A percentile compares a stretch with the other conserved stretches of the same genome.
These are phyloP conservation scores for Paramecium pentaurelia DNA, from an alignment of 73 alveolate genomes.

Conservation along the genomic window DNA sequence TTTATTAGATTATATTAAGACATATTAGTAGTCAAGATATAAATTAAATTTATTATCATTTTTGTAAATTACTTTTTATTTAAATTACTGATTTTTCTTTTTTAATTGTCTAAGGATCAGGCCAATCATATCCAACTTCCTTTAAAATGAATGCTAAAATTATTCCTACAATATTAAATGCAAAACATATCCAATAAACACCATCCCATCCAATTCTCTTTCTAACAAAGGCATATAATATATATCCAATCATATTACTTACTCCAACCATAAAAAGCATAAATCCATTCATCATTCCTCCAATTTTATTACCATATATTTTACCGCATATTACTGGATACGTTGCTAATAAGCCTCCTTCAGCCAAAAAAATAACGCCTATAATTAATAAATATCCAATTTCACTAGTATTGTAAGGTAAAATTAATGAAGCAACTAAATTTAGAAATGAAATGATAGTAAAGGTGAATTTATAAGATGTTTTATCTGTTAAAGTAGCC, in stretches of 20 bases:
- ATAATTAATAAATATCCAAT: not conserved
- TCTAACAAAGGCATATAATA: not conserved
- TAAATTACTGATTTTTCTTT: not conserved
- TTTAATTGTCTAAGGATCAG: not conserved
- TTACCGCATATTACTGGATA: not conserved
- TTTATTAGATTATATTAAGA: no score
- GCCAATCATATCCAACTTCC: not conserved
- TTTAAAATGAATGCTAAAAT: not conserved
- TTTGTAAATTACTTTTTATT: not conserved
- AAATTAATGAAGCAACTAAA: not conserved
- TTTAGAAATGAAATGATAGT: not conserved
- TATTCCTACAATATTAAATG: not conserved
- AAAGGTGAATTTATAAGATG: not conserved
- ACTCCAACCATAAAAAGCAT: not conserved
- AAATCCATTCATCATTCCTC: not conserved
- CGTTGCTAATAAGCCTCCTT: slow-evolving; percentile 3
- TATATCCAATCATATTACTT: not conserved
- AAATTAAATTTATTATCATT: no score
- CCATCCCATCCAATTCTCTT: not conserved
- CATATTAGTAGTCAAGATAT: not conserved
- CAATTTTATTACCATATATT: not conserved
- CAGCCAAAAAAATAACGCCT: not conserved
- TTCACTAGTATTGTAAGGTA: not conserved
- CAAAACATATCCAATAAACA: not conserved
- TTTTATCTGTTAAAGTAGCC: not conserved